phyloP scores from a whole-genome alignment of 345 rosid species.

The Eutrema japonicum region DNA sequence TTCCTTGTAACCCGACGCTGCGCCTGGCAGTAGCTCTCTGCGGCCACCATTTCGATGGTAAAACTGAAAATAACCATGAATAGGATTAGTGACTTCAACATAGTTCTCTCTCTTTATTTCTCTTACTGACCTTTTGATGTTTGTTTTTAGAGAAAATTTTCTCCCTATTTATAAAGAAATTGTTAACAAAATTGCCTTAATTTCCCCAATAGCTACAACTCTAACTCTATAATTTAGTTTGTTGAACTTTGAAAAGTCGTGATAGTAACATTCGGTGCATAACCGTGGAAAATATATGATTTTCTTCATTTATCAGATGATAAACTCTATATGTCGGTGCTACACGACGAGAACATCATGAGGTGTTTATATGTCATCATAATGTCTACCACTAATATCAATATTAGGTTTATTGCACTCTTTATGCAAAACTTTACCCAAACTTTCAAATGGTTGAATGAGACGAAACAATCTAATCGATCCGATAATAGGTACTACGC shows the following conservation, averaged over 20 bases:
- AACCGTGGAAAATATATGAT: not conserved
- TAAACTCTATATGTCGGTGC: not conserved
- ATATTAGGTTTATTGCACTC: not conserved
- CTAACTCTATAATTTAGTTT: not conserved
- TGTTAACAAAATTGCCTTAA: not conserved
- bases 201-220: not conserved
- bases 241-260: not conserved
- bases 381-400: not conserved
- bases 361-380: not conserved
- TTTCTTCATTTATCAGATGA: not conserved
- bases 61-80: slow-evolving; percentile 3
- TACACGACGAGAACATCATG: not conserved
- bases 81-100: slow-evolving; percentile 12
- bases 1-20: slow-evolving; percentile 6
- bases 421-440: too few species aligned
- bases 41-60: not conserved
- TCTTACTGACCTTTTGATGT: not conserved
- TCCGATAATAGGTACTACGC: too few species aligned
- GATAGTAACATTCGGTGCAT: not conserved
- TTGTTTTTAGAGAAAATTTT: not conserved
- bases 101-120: slow-evolving; percentile 4
- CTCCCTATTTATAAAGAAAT: slow-evolving; percentile 8
- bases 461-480: not conserved
- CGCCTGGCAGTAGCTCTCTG: slow-evolving; percentile 18
- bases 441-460: not conserved